Conservation (phyloP, 1,284 basidiomycete species). For the Ganoderma boninense region DNA sequence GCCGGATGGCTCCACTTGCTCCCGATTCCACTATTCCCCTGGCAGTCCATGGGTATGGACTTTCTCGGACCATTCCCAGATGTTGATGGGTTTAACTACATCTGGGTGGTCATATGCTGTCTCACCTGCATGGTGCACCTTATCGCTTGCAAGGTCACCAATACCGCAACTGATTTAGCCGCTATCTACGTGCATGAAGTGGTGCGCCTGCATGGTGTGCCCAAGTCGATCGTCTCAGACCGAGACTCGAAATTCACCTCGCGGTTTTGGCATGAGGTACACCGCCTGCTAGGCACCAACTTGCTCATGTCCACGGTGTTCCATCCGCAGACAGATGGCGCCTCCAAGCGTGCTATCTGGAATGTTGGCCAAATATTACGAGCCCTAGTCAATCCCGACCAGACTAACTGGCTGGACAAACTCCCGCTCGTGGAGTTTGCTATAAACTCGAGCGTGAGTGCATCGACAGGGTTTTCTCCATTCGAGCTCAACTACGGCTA, state of each 20-base stretch:
- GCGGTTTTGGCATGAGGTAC: slow-evolving; percentile 44
- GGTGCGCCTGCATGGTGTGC: slow-evolving; percentile 38
- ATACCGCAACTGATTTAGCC: slow-evolving; percentile 42
- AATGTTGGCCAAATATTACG: slow-evolving; percentile 39
- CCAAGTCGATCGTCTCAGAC: too few relatives aligned
- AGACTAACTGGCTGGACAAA: too few relatives aligned
- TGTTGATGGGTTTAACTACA: slow-evolving; percentile 32
- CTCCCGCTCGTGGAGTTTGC: too few relatives aligned
- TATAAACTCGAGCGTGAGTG: too few relatives aligned
- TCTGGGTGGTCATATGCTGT: slow-evolving; percentile 34
- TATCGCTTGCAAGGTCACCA: slow-evolving; percentile 27
- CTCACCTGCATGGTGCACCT: slow-evolving; percentile 37
- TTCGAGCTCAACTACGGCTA: too few relatives aligned
- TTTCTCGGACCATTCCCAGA: slow-evolving; percentile 40
- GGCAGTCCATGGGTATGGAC: slow-evolving; percentile 40
- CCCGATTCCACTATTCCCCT: slow-evolving; percentile 35
- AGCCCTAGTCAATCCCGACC: slow-evolving; percentile 42
- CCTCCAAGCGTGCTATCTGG: slow-evolving; percentile 39
- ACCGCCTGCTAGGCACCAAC: slow-evolving; percentile 41
- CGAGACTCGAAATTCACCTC: slow-evolving; percentile 47
- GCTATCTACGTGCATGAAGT: slow-evolving; percentile 43
- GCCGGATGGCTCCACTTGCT: slow-evolving; percentile 36
- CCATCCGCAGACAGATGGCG: slow-evolving; percentile 46
- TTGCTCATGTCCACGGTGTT: slow-evolving; percentile 41
- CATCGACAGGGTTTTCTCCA: too few relatives aligned